Base-by-base conservation (phyloP, 73 alveolate species). In the Paramecium tetraurelia region DNA sequence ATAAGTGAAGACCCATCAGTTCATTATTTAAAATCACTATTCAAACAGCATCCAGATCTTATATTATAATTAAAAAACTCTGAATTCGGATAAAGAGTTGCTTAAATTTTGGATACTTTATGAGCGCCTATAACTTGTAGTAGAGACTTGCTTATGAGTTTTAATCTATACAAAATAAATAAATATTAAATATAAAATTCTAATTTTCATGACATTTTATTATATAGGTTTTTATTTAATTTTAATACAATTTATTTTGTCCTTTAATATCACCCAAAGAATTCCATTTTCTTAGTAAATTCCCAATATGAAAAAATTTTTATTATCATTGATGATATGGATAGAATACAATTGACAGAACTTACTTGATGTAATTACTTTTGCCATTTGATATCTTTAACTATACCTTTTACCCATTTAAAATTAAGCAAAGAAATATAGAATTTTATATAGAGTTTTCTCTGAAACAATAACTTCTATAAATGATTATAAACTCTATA, bases 81-180 rank as follows among this genome's bases (percentile, higher is more conserved):
- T 2, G 76, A 80, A 24, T 80, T 31, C 72, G 90, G 90, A 48
- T 80, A 41, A 46, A 80, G 72, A 46, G 90, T 80, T 44, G 90
- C 76, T 18, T 46, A 5, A 80, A 80, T 80, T 22, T 38, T 80
- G 90, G 90, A 80, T 35, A 38, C 68, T 35, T 18, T 72, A 22
- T 72, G 86, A 72, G 20, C 35, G 12, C 50, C 44, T 16, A 4
- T 22, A 10, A 6, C 24, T 59, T 59, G 83, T 22, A 59, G 24
- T 59, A 59, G 84, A 9, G 24, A 63, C 84, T 63, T 63, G 84
- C 84, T 63, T 27, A 63, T 63, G 84, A 63, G 84, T 18, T 63
- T 63, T 63, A 63, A 11, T 63, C 84, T 63, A 22, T 63, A 12
- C 50, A 63, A 29, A 20, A 53, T 16, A 18, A 18, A 53, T 53